phyloP scores from a whole-genome alignment of 148 eudicot species.

The Heliosperma pusillum region DNA sequence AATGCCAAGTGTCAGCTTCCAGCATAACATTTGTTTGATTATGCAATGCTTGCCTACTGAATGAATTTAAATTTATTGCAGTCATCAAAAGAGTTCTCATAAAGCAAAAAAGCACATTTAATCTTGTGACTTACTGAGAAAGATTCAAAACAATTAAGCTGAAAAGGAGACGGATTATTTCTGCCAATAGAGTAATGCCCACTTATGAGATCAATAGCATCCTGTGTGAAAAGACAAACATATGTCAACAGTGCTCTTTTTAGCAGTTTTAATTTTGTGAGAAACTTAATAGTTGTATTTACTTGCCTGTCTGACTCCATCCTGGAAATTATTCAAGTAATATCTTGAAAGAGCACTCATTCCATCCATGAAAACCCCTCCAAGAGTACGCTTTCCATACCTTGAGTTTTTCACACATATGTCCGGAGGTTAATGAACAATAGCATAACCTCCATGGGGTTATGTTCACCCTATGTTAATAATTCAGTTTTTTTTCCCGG shows the following conservation, averaged over 20 bases:
- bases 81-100: background rate
- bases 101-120: constrained; percentile 3
- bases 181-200: constrained; percentile 68
- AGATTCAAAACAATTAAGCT: constrained; percentile 56
- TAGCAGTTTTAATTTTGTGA: background rate
- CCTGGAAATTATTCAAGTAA: constrained; percentile 87
- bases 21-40: background rate
- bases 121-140: constrained; percentile 49
- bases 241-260: background rate
- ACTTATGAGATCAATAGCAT: constrained; percentile 92
- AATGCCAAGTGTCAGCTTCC: no score
- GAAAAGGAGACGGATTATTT: constrained; percentile 59
- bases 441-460: background rate
- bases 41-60: background rate
- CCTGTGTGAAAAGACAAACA: constrained; percentile 44
- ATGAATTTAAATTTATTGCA: no score
- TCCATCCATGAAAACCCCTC: constrained; percentile 80
- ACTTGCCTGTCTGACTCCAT: constrained; percentile 87
- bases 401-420: constrained; percentile 33
- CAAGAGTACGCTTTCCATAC: constrained; percentile 83
- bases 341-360: constrained; percentile 92
- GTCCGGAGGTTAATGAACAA: background rate
- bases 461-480: background rate
- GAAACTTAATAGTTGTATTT: background rate
- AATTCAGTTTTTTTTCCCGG: background rate